phyloP scores from a whole-genome alignment of 768 basidiomycete species.

The Tricholoma hemisulphureum region DNA sequence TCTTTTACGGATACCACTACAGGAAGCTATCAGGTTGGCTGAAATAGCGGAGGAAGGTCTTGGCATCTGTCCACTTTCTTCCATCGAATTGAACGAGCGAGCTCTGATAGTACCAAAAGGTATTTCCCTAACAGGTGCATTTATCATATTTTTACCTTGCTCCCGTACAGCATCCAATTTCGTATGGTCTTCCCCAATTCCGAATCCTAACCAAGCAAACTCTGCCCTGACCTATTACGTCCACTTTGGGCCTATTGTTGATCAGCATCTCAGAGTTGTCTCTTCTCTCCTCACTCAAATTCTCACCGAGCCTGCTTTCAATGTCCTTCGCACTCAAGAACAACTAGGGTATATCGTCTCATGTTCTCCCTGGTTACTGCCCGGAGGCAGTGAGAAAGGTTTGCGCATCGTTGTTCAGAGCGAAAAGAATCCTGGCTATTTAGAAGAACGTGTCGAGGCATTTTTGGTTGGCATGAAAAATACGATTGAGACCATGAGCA shows the following conservation, averaged over 20 bases:
- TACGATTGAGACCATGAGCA: slow-evolving; percentile 64
- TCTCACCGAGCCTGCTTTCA: slow-evolving; percentile 88
- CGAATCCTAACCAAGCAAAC: slow-evolving; percentile 86
- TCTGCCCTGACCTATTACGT: slow-evolving; percentile 84
- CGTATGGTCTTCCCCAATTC: slow-evolving; percentile 62
- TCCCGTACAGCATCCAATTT: slow-evolving; percentile 61
- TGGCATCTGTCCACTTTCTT: slow-evolving; percentile 49
- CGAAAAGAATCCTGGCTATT: slow-evolving; percentile 73
- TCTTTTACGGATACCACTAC: slow-evolving; percentile 10
- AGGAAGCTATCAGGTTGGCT: slow-evolving; percentile 79
- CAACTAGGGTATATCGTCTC: slow-evolving; percentile 93
- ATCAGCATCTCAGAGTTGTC: slow-evolving; percentile 63
- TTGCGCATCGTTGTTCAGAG: slow-evolving; percentile 86
- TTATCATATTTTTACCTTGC: neutral
- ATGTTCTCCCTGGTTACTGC: slow-evolving; percentile 52
- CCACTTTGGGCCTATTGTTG: slow-evolving; percentile 67
- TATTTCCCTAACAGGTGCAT: slow-evolving; percentile 30
- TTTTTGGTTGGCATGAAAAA: slow-evolving; percentile 77
- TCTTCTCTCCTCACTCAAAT: slow-evolving; percentile 79
- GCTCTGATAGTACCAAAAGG: slow-evolving; percentile 71
- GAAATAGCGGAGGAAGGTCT: slow-evolving; percentile 71
- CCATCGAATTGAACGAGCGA: slow-evolving; percentile 52
- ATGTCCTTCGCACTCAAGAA: slow-evolving; percentile 87
- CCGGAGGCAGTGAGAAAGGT: slow-evolving; percentile 71
- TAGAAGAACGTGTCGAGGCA: slow-evolving; percentile 86